Percentiles rank a stretch among this genome's conserved stretches.
These are phyloP conservation scores for Rubia balearica DNA, from an alignment of 305 asterid genomes.

Conservation along the genomic window DNA sequence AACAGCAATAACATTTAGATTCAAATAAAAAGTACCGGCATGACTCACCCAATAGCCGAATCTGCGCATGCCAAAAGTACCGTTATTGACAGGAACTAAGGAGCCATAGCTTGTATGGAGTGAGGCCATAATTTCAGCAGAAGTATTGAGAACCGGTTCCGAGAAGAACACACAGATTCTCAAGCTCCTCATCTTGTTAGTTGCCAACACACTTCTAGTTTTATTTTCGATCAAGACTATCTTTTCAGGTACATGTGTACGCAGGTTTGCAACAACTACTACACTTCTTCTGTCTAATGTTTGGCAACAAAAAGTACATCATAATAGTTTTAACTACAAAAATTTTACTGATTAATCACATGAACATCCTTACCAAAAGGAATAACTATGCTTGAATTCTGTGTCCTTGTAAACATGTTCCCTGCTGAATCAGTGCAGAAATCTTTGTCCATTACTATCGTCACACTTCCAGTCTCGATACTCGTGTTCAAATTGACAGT, in stretches of 20 bases:
- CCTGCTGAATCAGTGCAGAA: constrained; percentile 81
- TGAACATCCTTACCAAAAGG: constrained; percentile 56
- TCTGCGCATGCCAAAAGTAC: constrained; percentile 66
- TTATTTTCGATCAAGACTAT: constrained; percentile 48
- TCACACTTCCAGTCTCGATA: constrained; percentile 45
- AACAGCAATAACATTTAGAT: neutral
- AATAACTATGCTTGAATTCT: constrained; percentile 54
- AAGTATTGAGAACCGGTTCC: constrained; percentile 71
- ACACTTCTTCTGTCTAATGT: constrained; percentile 69
- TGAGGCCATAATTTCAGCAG: constrained; percentile 61
- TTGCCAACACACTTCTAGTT: constrained; percentile 64
- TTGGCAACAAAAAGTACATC: constrained; percentile 20
- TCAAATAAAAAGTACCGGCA: neutral
- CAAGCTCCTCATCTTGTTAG: constrained; percentile 53
- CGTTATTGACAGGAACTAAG: constrained; percentile 50
- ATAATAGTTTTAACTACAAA: neutral
- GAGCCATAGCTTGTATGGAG: constrained; percentile 55
- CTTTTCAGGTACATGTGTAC: constrained; percentile 79
- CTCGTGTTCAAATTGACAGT: constrained; percentile 42
- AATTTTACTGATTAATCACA: neutral
- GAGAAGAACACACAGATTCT: constrained; percentile 66
- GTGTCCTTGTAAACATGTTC: constrained; percentile 53
- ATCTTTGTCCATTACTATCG: constrained; percentile 55
- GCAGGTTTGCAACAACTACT: constrained; percentile 33
- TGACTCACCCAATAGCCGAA: constrained; percentile 77